Base-by-base conservation (phyloP, 2,329 filamentous ascomycete species). In the Ploettnerulaceae sp. region DNA sequence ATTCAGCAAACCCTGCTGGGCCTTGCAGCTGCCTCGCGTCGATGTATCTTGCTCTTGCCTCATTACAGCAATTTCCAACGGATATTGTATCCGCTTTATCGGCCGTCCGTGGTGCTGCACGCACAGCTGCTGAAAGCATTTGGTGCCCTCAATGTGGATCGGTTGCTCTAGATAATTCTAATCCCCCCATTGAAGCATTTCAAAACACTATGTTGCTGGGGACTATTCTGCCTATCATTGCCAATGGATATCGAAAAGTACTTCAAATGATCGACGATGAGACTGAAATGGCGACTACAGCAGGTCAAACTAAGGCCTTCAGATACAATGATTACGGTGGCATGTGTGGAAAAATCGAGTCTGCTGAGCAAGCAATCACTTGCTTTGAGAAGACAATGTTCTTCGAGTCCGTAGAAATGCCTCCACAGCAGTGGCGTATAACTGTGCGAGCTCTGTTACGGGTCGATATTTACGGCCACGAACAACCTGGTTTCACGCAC, bases 131-230 rank as follows among this genome's bases (percentile, higher is more conserved):
- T 59, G 65, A 74, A 28, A 69, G 72, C 14, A 69, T 79, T 39
- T 66, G 69, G 52, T 82, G 79, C 57, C 58, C 66, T 1, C 53
- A 62, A 12, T 82, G 79, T 64, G 71, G 70, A 40, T 63, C 67
- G 18, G 61, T 66, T 25, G 45, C 67, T 24, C 35, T 68, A 12
- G 57, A 66, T 6, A 66, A 71, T 5, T 53, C 62, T 22, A 60
- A 65, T 1, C 65, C 68, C 1, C 67, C 71, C 17, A 69, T 79
- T 40, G 71, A 75, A 41, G 56, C 68, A 22, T 75, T 78, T 51
- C 79, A 82, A 59, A 80, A 71, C 57, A 67, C 74, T 39, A 81
- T 81, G 76, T 68, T 79, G 42, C 66, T 82, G 3, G 75, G 71
- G 5, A 72, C 77, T 2, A 69, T 82, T 22, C 65, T 82, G 3